These are phyloP conservation scores for Euphorbia tirucalli DNA, from an alignment of 345 rosid genomes.

Conservation along the genomic window DNA sequence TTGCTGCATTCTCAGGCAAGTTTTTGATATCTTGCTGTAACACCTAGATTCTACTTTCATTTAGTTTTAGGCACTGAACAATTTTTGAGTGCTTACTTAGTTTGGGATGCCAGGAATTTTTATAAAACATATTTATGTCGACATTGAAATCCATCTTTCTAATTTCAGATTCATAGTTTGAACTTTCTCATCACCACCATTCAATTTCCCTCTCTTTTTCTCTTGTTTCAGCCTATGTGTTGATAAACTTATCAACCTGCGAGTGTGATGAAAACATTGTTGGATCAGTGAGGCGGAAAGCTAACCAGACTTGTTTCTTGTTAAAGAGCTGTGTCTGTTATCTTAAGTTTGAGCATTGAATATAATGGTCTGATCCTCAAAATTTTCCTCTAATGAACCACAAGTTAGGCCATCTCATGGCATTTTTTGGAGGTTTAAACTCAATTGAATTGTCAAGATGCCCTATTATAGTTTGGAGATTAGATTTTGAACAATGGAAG, in stretches of 20 bases:
- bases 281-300: slow-evolving; percentile 2
- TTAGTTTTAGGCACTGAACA: too few species aligned
- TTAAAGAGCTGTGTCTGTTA: not conserved
- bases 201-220: too few species aligned
- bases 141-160: too few species aligned
- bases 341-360: not conserved
- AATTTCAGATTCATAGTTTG: too few species aligned
- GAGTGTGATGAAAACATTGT: not conserved
- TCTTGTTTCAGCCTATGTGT: not conserved
- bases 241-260: not conserved
- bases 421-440: not conserved
- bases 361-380: not conserved
- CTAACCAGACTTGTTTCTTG: not conserved
- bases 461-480: not conserved
- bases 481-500: not conserved
- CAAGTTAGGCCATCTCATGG: not conserved
- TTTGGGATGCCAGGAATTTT: not conserved
- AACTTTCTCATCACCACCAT: not conserved
- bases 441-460: not conserved
- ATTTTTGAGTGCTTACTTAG: too few species aligned
- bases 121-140: not conserved
- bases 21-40: not conserved
- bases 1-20: slow-evolving; percentile 69
- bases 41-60: not conserved
- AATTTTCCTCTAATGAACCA: not conserved